Evolutionary conservation across 176 grass and related monocot genomes (phyloP), one percentile per base, ranked within the genome.

Genomic region (Oryza coarctata): DNA sequence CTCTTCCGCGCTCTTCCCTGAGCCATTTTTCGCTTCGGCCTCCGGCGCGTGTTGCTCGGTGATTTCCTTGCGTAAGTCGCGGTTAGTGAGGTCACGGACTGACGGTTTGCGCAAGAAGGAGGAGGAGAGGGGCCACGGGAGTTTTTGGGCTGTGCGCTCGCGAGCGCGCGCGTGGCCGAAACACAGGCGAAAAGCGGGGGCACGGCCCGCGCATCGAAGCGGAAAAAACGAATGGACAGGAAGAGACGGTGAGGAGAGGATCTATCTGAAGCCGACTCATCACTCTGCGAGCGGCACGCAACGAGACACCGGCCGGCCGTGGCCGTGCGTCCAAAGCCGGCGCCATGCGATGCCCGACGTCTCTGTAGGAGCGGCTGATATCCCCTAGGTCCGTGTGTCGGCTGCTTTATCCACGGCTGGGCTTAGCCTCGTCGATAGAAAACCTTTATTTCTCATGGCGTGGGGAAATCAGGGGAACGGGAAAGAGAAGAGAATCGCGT

Each of bases 91-190:
- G n/a, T n/a, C n/a, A n/a, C n/a, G n/a, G n/a, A 12, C 3, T 11
- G 71, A 45, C 26, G 9, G 14, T 77, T 60, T 64, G 34, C 44
- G 25, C 29, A 27, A 12, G 30, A 36, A 49, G 7, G 31, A 14
- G 64, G 75, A 78, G 34, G 31, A 17, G 7, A 50, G 5, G 50
- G 57, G 27, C 52, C 44, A 44, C 44, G 45, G 30, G 23, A 12
- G 34, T 32, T 9, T 58, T 58, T 58, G 77, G 62, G 28, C 55
- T 17, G 13, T 5, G 36, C 61, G 62, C 75, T 63, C 55, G 14
- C 75, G n/a, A n/a, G n/a, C n/a, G 14, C 40, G 23, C 34, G 41
- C 75, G 30, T 65, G 31, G 79, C 79, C 73, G 79, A 82, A 72
- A 82, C 15, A 55, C 65, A 8, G 38, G 15, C 9, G 63, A 20